Percentiles rank a stretch among this genome's conserved stretches.
Conservation (phyloP, 2,329 filamentous ascomycete genomes). For the Cladophialophora psammophila region DNA sequence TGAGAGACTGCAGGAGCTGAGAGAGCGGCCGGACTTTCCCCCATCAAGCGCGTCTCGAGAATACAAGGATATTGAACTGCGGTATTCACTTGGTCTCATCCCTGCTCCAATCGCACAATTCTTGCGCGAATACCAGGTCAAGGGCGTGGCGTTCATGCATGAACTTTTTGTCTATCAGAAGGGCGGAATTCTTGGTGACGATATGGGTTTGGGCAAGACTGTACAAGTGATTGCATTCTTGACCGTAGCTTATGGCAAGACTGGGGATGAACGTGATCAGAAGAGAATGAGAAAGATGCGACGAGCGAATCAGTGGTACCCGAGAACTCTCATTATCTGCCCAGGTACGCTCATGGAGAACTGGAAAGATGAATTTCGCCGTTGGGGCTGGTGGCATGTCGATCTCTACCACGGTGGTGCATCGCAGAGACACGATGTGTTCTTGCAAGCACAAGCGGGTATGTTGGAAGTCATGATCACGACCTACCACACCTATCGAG, state of each 20-base stretch:
- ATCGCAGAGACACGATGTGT: conserved; percentile 70
- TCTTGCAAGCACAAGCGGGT: conserved; percentile 76
- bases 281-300: conserved; percentile 90
- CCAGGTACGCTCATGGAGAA: conserved; percentile 88
- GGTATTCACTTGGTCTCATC: conserved; percentile 78
- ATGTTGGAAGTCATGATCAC: conserved; percentile 90
- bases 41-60: conserved; percentile 68
- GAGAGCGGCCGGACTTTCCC: conserved; percentile 74
- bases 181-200: conserved; percentile 89
- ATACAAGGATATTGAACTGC: conserved; percentile 78
- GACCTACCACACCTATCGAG: conserved; percentile 86
- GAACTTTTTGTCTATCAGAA: conserved; percentile 88
- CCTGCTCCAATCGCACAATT: conserved; percentile 91
- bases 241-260: conserved; percentile 91
- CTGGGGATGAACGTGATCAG: conserved; percentile 81
- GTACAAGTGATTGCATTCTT: conserved; percentile 95
- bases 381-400: conserved; percentile 96
- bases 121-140: conserved; percentile 87
- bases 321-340: conserved; percentile 82
- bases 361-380: conserved; percentile 83
- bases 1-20: conserved; percentile 66
- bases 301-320: conserved; percentile 75
- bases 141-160: conserved; percentile 85
- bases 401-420: conserved; percentile 77
- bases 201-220: conserved; percentile 97